Evolutionary conservation across 352 stramenopile genomes (phyloP), one percentile per base, ranked within the genome.

Genomic region (Phytophthora tubulina): DNA sequence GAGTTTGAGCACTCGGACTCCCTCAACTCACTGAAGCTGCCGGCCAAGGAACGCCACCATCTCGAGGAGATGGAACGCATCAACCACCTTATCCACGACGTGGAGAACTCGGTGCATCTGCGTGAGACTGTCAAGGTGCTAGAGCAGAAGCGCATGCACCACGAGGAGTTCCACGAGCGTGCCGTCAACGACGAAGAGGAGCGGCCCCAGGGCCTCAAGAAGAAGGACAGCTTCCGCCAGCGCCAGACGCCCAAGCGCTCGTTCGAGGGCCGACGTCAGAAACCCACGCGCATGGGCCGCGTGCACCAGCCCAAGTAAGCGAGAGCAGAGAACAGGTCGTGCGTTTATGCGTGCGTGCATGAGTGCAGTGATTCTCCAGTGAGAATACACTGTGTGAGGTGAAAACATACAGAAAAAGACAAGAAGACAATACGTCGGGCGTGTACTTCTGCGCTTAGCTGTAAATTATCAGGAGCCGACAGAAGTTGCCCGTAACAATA

Each of bases 51-150:
- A 62, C 84, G 79, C 45, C 75, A 86, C 46, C 81, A 89, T 17
- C 60, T 94, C 4, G 75, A 88, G 52, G 84, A 94, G 66, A 94
- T 94, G 86, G 83, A 94, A 45, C 83, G 81, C 51, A 75, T 92
- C 51, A 94, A 94, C 62, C 32, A 75, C 45, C 81, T 94, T 35
- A 91, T 94, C 68, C 73, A 85, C 39, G 82, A 92, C 51, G 78
- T 94, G 27, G 86, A 94, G 72, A 88, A 89, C 62, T 72, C 82
- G 27, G 78, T 88, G 41, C 81, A 92, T 53, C 66, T 92, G 58
- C 82, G 64, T 44, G 78, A 91, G 73, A 82, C 83, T 6, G 74
- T 94, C 56, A 79, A 81, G 67, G 73, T 80, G 53, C 65, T 92
- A 14, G 75, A 94, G 70, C 81, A 88, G 54, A 75, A 89, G 57